phyloP scores from a whole-genome alignment of 495 filamentous ascomycete species.

The Lasiosphaeria hispida region DNA sequence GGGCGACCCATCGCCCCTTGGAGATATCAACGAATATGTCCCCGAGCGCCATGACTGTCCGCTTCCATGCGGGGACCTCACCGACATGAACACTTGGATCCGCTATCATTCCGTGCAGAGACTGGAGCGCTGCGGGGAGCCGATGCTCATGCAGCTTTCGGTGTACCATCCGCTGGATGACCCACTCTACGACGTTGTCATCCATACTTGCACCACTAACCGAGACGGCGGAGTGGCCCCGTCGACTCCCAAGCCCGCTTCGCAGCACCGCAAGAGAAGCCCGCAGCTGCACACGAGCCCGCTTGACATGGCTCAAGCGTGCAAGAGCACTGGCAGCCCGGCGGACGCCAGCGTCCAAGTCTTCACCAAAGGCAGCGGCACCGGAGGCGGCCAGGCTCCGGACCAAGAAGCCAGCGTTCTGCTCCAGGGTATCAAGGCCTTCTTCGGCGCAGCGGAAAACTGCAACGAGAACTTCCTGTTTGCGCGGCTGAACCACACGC shows the following conservation, averaged over 20 bases:
- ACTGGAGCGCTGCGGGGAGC: conserved; percentile 14
- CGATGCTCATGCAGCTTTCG: conserved; percentile 20
- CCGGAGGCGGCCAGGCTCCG: not conserved
- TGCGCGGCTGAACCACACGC: conserved; percentile 8
- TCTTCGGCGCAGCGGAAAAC: conserved; percentile 14
- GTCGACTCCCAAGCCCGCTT: not conserved
- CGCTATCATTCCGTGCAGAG: conserved; percentile 15
- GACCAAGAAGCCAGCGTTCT: conserved; percentile 1
- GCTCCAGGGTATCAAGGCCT: not conserved
- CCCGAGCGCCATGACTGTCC: conserved; percentile 20
- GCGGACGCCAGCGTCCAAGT: not conserved
- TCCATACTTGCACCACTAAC: conserved; percentile 8
- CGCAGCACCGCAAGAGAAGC: not conserved
- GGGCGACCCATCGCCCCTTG: conserved; percentile 16
- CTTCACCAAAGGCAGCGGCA: not conserved
- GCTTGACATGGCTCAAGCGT: not conserved
- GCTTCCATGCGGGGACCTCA: conserved; percentile 14
- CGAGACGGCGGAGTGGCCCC: too few species aligned
- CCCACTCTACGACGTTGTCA: conserved; percentile 12
- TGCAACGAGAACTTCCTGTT: conserved; percentile 15
- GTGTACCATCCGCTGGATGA: conserved; percentile 15
- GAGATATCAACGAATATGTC: conserved; percentile 5
- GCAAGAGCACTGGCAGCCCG: not conserved
- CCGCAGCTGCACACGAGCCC: conserved; percentile 1
- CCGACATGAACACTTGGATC: conserved; percentile 20